Conservation (phyloP, 805 yeast genomes). For the Lipomyces mesembrius region DNA sequence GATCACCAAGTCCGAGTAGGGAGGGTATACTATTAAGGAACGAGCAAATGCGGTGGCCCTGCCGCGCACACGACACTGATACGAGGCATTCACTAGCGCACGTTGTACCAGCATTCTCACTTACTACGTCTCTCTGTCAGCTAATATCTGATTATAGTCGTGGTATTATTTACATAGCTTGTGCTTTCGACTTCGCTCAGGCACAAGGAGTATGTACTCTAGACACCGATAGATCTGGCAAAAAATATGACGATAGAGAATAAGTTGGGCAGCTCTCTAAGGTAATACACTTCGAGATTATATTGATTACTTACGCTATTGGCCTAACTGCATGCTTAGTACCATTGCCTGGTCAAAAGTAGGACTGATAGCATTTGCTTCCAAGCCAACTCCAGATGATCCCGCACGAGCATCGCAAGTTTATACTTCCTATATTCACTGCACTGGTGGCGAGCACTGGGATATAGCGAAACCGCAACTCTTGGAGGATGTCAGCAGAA, state of each 20-base stretch:
- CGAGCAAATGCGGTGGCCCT: too few species aligned
- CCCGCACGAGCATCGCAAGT: constrained; percentile 15
- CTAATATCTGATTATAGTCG: neutral
- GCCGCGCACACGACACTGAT: neutral
- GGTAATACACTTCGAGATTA: neutral
- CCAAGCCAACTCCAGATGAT: neutral
- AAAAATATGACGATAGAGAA: neutral
- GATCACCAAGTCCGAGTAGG: neutral
- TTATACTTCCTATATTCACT: constrained; percentile 53
- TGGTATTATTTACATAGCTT: neutral
- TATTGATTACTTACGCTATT: neutral
- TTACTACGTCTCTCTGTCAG: neutral
- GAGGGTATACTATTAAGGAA: neutral
- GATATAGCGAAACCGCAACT: constrained; percentile 64
- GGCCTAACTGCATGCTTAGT: constrained; percentile 1
- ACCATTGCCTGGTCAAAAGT: constrained; percentile 37
- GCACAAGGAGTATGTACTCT: neutral
- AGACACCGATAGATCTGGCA: neutral
- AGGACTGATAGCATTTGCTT: constrained; percentile 37
- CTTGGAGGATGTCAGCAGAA: constrained; percentile 40
- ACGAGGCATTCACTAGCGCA: neutral
- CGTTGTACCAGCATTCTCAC: neutral
- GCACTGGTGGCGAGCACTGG: constrained; percentile 79
- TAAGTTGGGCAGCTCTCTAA: neutral
- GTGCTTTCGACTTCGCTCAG: too few species aligned